Evolutionary conservation across 2,329 filamentous ascomycete species (phyloP), one percentile per base, ranked within the genome.

Genomic region (Beauveria scarabaeidicola): DNA sequence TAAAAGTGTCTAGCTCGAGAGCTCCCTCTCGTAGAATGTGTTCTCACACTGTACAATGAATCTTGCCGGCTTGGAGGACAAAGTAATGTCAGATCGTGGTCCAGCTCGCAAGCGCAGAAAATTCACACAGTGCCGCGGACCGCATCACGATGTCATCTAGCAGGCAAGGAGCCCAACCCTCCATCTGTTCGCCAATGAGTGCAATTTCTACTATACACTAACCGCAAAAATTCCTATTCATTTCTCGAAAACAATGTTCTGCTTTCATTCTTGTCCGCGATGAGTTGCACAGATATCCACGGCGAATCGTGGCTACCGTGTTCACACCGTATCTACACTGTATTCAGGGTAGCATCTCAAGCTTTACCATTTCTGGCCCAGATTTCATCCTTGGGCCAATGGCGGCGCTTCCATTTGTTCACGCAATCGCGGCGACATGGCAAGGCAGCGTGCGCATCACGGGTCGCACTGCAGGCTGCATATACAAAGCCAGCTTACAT

Each of bases 341-440:
- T 59, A 29, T 53, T 7, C 47, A 53, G 50, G 57, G 57, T 59
- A 59, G 41, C 50, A 53, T 43, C 57, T 50, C 47, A 41, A 41
- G 25, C 56, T 36, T 58, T 59, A 9, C 57, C 48, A 11, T 40
- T 52, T 52, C 40, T 40, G 57, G 57, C 41, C 9, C 19, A 19
- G 46, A 55, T 36, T 13, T 46, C 46, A 51, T 10, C 46, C 27
- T 38, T 56, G 52, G 6, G 25, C 43, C 52, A 60, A 55, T 55
- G 36, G 19, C 5, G 38, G 36, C 27, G 25, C 46, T 19, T 8
- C 6, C 7, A 23, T 46, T 46, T 55, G 51, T 51, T 58, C 46
- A 58, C 47, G 56, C 56, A 43, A 58, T 43, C 11, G 47, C 52
- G 38, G 47, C 47, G 38, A 52, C 47, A 27, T 23, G 4, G 21